Conservation (phyloP, 129 eudicot genomes). For the Helichrysum umbraculigerum region DNA sequence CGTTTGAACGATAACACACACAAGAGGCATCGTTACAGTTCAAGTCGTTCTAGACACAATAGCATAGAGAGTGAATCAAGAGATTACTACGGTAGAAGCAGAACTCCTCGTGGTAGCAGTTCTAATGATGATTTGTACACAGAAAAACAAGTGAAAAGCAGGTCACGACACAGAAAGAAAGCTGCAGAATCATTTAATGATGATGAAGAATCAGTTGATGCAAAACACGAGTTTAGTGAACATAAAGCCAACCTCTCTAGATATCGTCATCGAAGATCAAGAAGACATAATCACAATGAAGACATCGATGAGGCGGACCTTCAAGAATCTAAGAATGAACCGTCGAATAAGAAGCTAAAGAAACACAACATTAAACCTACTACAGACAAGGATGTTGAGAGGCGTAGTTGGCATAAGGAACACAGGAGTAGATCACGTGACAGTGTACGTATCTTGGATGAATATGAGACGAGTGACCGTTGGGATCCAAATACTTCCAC, state of each 20-base stretch:
- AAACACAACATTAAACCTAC: conserved; percentile 24
- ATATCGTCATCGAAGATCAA: conserved; percentile 28
- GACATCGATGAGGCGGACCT: conserved; percentile 14
- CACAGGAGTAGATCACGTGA: conserved; percentile 28
- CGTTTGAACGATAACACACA: conserved; percentile 19
- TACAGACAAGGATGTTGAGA: background rate
- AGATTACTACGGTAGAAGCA: conserved; percentile 25
- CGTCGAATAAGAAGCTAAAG: conserved; percentile 14
- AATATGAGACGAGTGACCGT: conserved; percentile 37
- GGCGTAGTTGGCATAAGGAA: background rate
- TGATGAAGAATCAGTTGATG: conserved; percentile 26
- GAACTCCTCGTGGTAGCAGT: conserved; percentile 25
- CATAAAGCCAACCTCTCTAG: conserved; percentile 4
- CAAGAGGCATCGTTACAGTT: conserved; percentile 19
- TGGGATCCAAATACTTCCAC: conserved; percentile 46
- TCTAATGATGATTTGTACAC: conserved; percentile 34
- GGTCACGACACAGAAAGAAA: conserved; percentile 29
- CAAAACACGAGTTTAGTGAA: conserved; percentile 22
- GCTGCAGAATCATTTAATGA: conserved; percentile 23
- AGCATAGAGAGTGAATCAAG: conserved; percentile 20
- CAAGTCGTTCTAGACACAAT: conserved; percentile 30
- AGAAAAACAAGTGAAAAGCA: conserved; percentile 22
- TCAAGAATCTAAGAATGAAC: conserved; percentile 21
- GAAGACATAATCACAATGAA: conserved; percentile 20
- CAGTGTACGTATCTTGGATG: background rate